Base-by-base conservation (phyloP, 192 early-diverging fungal genomes). In the Phlyctochytrium arcticum region DNA sequence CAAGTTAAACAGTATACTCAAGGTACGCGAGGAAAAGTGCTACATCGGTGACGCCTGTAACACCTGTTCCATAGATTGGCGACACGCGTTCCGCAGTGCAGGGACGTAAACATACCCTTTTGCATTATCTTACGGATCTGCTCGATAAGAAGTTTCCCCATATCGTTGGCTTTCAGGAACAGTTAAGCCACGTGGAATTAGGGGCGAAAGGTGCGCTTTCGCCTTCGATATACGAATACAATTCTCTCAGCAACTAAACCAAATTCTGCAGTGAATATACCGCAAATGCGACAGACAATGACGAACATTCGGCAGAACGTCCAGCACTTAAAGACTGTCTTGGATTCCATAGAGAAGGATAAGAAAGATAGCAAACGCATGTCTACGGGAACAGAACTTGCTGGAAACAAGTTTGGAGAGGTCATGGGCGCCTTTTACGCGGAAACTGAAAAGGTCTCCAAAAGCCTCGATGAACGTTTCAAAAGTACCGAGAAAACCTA, bases 101-200 rank as follows among this genome's bases (percentile, higher is more conserved):
- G 54, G 42, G 39, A 15, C 62, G 75, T 3, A 82, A 81, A 49
- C 70, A 72, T 48, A 82, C 78, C 15, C 59, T 82, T 15, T 48
- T 77, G 3, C 75, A 80, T 47, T 82, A 82, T 48, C 58, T 82
- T 19, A 67, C 74, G 27, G 74, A 77, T 36, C 49, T 81, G 19
- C 12, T 82, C 3, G 75, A 78, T 2, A 73, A 67, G 49, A 56
- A 80, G 59, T 82, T 77, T 60, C 80, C 80, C 4, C 54, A 78
- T 7, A 46, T 78, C 5, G 10, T 50, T 42, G 68, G 57, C 27
- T 70, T 82, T 39, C 33, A 64, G 27, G 63, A 75, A 10, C 72
- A 82, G 24, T 58, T 82, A 5, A 30, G n/a, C 7, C 65, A 68
- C 36, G 66, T 78, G 9, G 79, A 82, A 54, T 67, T 78, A 31